Base-by-base conservation (phyloP, 2,329 filamentous ascomycete genomes). In the Ilyonectria robusta region DNA sequence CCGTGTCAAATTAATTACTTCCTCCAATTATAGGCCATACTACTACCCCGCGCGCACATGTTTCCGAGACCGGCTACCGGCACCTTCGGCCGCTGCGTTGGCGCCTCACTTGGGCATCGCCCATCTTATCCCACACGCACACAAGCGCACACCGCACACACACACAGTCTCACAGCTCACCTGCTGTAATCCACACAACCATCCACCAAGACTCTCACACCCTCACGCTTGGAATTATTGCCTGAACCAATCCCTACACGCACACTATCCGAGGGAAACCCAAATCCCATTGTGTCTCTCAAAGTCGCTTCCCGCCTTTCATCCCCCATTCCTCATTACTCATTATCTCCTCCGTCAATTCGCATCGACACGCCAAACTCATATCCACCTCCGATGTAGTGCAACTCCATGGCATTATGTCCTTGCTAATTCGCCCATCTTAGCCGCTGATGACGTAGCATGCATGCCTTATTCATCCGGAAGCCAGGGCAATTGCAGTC, bases 21-120 rank as follows among this genome's bases (percentile, higher is more conserved):
- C 46, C 48, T 42, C 73, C 72, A 75, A 75, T 75, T 69, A 73
- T 19, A 29, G 23, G 11, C 31, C 6, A 37, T 19, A 54, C 58
- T 70, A 56, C 65, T 75, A 75, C 73, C 73, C 73, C 73, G 73
- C 73, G 72, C 62, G 59, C 70, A 75, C 72, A 75, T 72, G 73
- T 72, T 75, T 66, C 69, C 71, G 67, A 72, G 67, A 70, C 73
- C 71, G 70, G 73, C 70, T 67, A 69, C 59, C 73, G 73, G 73
- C 73, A 74, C 62, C 65, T 61, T 73, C 70, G 73, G 68, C 71
- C 68, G 70, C 58, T 60, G 64, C 68, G 66, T 62, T 75, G 67
- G 69, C 70, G 70, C 53, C 48, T 19, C 57, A 15, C 21, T 31
- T 40, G 23, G 29, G 26, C 26, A 37, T 15, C 33, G 21, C 26